These are phyloP conservation scores for Microascus cirrosus DNA, from an alignment of 2,329 filamentous ascomycete genomes.

Conservation along the genomic window DNA sequence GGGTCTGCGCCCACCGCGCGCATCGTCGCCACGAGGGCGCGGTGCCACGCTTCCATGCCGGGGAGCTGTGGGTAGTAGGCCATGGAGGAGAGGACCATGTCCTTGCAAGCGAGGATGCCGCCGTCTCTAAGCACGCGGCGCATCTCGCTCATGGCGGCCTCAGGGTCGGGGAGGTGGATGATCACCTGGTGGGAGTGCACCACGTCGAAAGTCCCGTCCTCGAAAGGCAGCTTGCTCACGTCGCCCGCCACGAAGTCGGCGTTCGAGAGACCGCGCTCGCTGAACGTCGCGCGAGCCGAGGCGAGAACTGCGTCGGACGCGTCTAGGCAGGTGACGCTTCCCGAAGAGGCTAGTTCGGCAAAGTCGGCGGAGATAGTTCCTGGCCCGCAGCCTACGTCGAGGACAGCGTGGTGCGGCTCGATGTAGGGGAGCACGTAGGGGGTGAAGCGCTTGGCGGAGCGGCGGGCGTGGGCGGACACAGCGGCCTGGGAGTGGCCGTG, in stretches of 20 bases:
- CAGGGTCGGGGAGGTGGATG: constrained; percentile 23
- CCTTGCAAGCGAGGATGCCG: constrained; percentile 40
- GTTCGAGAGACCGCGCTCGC: constrained; percentile 9
- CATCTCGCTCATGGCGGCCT: constrained; percentile 25
- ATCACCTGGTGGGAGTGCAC: constrained; percentile 31
- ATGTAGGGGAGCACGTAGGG: constrained; percentile 30
- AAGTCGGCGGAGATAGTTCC: constrained; percentile 35
- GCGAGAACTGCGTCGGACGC: constrained; percentile 18
- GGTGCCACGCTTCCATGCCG: neutral
- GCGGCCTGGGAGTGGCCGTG: constrained; percentile 27
- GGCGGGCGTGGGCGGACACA: constrained; percentile 23
- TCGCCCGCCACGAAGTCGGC: constrained; percentile 21
- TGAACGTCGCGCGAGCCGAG: constrained; percentile 14
- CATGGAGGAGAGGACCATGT: constrained; percentile 45
- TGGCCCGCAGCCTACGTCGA: constrained; percentile 37
- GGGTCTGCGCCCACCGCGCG: constrained; percentile 1
- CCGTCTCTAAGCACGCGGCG: constrained; percentile 28
- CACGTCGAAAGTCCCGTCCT: constrained; percentile 27
- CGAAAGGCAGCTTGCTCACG: constrained; percentile 23
- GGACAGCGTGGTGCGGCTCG: constrained; percentile 22
- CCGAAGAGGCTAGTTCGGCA: constrained; percentile 24
- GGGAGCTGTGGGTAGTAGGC: constrained; percentile 10
- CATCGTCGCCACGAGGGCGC: neutral
- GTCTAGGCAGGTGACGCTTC: constrained; percentile 27
- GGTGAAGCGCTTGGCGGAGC: constrained; percentile 31